Conservation (phyloP, 2,329 filamentous ascomycete genomes). For the Aotearoamyces nothofagi region DNA sequence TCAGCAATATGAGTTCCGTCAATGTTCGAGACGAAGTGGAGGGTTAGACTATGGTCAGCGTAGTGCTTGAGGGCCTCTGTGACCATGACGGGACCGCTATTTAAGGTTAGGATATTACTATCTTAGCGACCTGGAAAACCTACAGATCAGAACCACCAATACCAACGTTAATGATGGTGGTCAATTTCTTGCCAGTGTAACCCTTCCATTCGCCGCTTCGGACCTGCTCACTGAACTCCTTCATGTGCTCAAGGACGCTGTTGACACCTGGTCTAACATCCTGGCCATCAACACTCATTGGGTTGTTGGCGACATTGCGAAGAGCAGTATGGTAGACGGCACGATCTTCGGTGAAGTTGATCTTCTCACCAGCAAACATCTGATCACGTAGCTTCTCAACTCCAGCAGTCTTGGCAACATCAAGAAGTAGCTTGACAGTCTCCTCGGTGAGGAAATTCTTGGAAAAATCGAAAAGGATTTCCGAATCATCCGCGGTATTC, state of each 20-base stretch:
- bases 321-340: slow-evolving; percentile 93
- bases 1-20: slow-evolving; percentile 97
- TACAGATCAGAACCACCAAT: slow-evolving; percentile 98
- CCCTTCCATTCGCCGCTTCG: slow-evolving; percentile 94
- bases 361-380: slow-evolving; percentile 96
- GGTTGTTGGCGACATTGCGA: slow-evolving; percentile 75
- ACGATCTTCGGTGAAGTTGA: slow-evolving; percentile 97
- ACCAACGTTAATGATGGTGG: slow-evolving; percentile 92
- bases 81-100: slow-evolving; percentile 93
- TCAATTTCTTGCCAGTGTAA: slow-evolving; percentile 91
- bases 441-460: slow-evolving; percentile 98
- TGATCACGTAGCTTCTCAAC: slow-evolving; percentile 88
- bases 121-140: slow-evolving; percentile 25
- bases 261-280: slow-evolving; percentile 93
- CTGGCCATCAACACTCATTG: slow-evolving; percentile 72
- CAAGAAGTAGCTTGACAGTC: slow-evolving; percentile 71
- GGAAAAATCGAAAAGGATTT: slow-evolving; percentile 96
- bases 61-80: slow-evolving; percentile 95
- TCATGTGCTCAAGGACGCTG: slow-evolving; percentile 88
- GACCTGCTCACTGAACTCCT: slow-evolving; percentile 92
- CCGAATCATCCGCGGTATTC: slow-evolving; percentile 61
- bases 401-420: slow-evolving; percentile 82
- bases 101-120: neutral
- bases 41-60: slow-evolving; percentile 66
- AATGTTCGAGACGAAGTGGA: slow-evolving; percentile 99